A percentile compares a stretch with the other conserved stretches of the same genome.
Conservation (phyloP, 192 early-diverging fungal species). For the Radiomyces spectabilis region DNA sequence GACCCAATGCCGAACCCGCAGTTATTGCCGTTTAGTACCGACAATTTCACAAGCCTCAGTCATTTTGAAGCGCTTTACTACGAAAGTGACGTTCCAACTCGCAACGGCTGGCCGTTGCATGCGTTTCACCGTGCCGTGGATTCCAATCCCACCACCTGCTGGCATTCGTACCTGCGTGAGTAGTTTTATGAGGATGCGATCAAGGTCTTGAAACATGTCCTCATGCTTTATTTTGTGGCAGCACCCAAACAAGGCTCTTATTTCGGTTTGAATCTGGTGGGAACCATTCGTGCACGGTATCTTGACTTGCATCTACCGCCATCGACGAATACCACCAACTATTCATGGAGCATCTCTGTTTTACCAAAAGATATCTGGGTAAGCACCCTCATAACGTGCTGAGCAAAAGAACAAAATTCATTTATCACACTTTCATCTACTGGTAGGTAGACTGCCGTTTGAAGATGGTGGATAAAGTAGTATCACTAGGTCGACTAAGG, state of each 20-base stretch:
- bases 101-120: conserved; percentile 29
- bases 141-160: conserved; percentile 37
- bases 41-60: background rate
- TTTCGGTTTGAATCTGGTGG: conserved; percentile 41
- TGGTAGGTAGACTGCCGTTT: conserved; percentile 7
- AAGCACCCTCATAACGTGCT: no score
- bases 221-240: background rate
- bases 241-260: conserved; percentile 35
- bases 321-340: background rate
- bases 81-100: no score
- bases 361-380: no score
- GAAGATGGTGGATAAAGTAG: background rate
- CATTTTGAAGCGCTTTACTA: no score
- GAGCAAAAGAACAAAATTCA: conserved; percentile 5
- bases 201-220: no score
- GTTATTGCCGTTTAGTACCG: no score
- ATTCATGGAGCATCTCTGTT: background rate
- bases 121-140: conserved; percentile 50
- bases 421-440: no score
- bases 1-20: conserved; percentile 51
- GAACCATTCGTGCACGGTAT: conserved; percentile 1
- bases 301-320: background rate
- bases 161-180: conserved; percentile 37
- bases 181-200: no score
- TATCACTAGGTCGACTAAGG: background rate